Conservation (phyloP, 176 grass and related monocot species). For the Tillandsia leiboldiana region DNA sequence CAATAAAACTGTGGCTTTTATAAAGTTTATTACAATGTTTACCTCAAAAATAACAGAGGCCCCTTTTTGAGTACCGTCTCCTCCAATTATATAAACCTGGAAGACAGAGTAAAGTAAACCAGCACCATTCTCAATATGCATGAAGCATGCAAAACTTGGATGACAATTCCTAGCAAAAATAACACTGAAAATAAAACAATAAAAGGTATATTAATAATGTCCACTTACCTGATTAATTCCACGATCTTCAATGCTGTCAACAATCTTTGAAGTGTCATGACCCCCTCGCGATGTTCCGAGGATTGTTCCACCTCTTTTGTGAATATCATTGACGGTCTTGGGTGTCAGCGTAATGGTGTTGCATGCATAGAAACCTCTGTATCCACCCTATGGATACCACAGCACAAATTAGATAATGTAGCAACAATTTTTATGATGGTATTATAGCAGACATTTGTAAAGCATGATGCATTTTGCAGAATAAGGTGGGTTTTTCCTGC, state of each 20-base stretch:
- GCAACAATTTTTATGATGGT: too few relatives aligned
- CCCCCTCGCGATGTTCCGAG: constrained; percentile 86
- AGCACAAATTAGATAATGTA: constrained; percentile 5
- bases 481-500: too few relatives aligned
- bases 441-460: too few relatives aligned
- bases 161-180: background rate
- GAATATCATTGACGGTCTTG: constrained; percentile 72
- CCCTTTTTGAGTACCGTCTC: constrained; percentile 90
- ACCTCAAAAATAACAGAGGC: constrained; percentile 91
- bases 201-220: background rate
- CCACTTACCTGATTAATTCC: constrained; percentile 64
- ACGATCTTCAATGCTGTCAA: constrained; percentile 82
- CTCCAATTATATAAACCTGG: constrained; percentile 79
- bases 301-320: constrained; percentile 90
- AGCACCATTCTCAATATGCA: background rate
- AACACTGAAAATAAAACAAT: background rate
- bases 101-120: constrained; percentile 9
- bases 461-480: too few relatives aligned
- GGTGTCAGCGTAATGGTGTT: constrained; percentile 69
- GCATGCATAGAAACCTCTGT: constrained; percentile 83
- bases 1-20: too few relatives aligned
- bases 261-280: constrained; percentile 81
- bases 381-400: constrained; percentile 63
- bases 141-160: background rate
- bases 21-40: background rate